A percentile compares a stretch with the other conserved stretches of the same genome.
Conservation (phyloP, 1,284 basidiomycete genomes). For the Waitea zeae region DNA sequence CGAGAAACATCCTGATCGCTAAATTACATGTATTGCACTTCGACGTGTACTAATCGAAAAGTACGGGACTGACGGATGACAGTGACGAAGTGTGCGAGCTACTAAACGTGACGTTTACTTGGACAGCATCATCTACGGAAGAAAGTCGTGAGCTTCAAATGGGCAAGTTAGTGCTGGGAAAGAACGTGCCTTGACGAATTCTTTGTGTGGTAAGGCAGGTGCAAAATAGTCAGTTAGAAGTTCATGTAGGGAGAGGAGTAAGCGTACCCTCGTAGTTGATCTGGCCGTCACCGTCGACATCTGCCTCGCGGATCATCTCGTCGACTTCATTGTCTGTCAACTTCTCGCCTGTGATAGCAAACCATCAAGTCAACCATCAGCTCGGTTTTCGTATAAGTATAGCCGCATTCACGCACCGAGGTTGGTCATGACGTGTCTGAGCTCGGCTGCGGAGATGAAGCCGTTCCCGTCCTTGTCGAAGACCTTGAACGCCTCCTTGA, state of each 20-base stretch:
- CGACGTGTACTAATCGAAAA: too few species aligned
- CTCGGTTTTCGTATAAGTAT: constrained; percentile 3
- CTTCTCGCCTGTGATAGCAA: constrained; percentile 55
- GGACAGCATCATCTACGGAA: background rate
- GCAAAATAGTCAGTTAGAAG: background rate
- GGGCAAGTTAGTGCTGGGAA: background rate
- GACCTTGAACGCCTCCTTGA: constrained; percentile 68
- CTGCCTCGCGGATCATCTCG: constrained; percentile 98
- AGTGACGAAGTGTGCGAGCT: too few species aligned
- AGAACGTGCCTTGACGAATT: background rate
- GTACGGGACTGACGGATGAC: too few species aligned
- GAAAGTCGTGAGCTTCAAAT: background rate
- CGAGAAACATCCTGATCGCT: too few species aligned
- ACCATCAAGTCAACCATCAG: constrained; percentile 4
- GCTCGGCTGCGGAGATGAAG: constrained; percentile 64
- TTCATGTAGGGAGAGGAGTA: background rate
- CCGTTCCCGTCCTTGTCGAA: constrained; percentile 80
- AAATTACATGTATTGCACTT: too few species aligned
- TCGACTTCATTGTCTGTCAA: constrained; percentile 86
- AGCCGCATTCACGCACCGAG: constrained; percentile 46
- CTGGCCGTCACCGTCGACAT: constrained; percentile 87
- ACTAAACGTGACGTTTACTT: background rate
- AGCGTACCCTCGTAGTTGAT: constrained; percentile 69
- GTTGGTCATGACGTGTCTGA: constrained; percentile 88
- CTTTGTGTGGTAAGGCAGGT: background rate